Percentiles rank a stretch among this genome's conserved stretches.
phyloP scores from a whole-genome alignment of 1,139 yeast genomes.

The Suhomyces yuchorum region DNA sequence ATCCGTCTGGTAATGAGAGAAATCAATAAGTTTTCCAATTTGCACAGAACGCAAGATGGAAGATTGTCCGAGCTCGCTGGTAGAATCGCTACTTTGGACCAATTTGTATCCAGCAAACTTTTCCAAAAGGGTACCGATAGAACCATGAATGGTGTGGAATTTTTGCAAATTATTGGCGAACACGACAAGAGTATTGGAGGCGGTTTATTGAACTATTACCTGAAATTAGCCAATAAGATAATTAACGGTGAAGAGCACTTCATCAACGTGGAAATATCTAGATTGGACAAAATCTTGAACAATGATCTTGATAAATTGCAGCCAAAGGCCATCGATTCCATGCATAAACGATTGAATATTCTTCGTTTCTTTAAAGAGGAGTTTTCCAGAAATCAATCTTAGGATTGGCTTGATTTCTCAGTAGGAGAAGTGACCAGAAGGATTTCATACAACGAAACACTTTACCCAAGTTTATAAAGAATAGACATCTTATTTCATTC shows the following conservation, averaged over 20 bases:
- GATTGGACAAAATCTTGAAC: slow-evolving; percentile 51
- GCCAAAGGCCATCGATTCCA: slow-evolving; percentile 42
- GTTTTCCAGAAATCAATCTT: background rate
- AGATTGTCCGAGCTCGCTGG: slow-evolving; percentile 57
- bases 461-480: too few species aligned
- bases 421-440: too few species aligned
- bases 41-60: slow-evolving; percentile 57
- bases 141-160: slow-evolving; percentile 13
- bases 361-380: slow-evolving; percentile 34
- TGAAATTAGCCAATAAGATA: slow-evolving; percentile 51
- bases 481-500: too few species aligned
- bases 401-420: background rate
- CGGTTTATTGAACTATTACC: slow-evolving; percentile 40
- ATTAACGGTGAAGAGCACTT: slow-evolving; percentile 50
- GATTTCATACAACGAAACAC: too few species aligned
- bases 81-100: slow-evolving; percentile 45
- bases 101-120: slow-evolving; percentile 29
- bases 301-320: slow-evolving; percentile 38
- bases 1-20: slow-evolving; percentile 47
- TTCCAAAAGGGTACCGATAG: slow-evolving; percentile 14
- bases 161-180: slow-evolving; percentile 17
- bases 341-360: slow-evolving; percentile 52
- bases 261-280: slow-evolving; percentile 50
- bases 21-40: slow-evolving; percentile 53
- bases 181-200: slow-evolving; percentile 18